phyloP scores from a whole-genome alignment of 371 early-diverging fungal genomes.

The Aphelidium insulamus region DNA sequence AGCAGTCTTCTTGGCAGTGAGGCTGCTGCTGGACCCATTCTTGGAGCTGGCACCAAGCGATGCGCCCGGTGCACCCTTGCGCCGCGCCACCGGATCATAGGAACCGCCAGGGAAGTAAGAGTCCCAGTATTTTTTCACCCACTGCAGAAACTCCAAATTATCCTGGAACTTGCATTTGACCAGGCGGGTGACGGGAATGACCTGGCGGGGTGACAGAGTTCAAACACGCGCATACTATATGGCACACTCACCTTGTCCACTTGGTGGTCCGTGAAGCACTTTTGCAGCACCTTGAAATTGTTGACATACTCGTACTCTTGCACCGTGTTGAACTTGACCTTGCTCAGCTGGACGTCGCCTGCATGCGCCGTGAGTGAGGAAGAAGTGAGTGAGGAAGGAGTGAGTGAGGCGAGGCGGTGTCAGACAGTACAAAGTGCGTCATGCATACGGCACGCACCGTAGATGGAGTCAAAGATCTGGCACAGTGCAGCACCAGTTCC shows the following conservation, averaged over 20 bases:
- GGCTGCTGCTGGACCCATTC: too few relatives aligned
- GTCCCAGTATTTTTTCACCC: slow-evolving; percentile 79
- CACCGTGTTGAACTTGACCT: slow-evolving; percentile 74
- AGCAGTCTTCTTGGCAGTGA: too few relatives aligned
- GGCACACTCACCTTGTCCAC: slow-evolving; percentile 17
- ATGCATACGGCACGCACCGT: slow-evolving; percentile 19
- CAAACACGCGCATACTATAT: not conserved
- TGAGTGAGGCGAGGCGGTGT: not conserved
- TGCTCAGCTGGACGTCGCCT: slow-evolving; percentile 48
- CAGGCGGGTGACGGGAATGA: slow-evolving; percentile 62
- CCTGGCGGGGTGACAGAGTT: slow-evolving; percentile 8
- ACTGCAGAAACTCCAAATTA: slow-evolving; percentile 87
- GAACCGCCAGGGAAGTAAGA: slow-evolving; percentile 46
- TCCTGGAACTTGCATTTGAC: slow-evolving; percentile 87
- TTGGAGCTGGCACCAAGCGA: slow-evolving; percentile 5
- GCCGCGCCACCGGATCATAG: slow-evolving; percentile 61
- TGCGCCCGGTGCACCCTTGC: slow-evolving; percentile 24
- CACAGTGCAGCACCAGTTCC: slow-evolving; percentile 83
- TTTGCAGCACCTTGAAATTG: slow-evolving; percentile 79
- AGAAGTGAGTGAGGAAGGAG: slow-evolving; percentile 2
- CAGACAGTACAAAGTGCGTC: not conserved
- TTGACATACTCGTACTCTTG: slow-evolving; percentile 76
- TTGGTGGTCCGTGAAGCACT: slow-evolving; percentile 53
- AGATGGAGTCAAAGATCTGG: slow-evolving; percentile 83
- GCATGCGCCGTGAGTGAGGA: not conserved